Base-by-base conservation (phyloP, 495 filamentous ascomycete genomes). In the Daldinia concentrica region DNA sequence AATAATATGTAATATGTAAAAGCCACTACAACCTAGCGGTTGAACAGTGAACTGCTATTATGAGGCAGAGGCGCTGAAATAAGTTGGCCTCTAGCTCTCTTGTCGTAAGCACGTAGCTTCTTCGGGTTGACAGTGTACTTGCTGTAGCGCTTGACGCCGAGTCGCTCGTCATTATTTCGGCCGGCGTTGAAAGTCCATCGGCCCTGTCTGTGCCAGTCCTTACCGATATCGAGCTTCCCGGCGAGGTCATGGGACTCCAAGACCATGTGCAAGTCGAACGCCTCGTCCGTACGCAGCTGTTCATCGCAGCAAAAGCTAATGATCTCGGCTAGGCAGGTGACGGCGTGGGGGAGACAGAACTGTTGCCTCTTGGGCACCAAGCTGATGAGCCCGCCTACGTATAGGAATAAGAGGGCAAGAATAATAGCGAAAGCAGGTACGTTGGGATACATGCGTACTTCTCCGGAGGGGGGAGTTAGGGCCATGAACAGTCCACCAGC, bases 401-500 rank as follows among this genome's bases (percentile, higher is more conserved):
- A 90, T 22, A 94, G 77, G 19, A 88, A 84, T 63, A 94, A 88
- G 14, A 97, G 68, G 0, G 83, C 81, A 45, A 93, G 86, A 69
- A 95, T 87, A 58, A 88, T 85, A 68, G 88, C 86, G 11, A 91
- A 94, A 24, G 86, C 90, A 0, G 91, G 84, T 70, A 91, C 82
- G 45, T 90, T 86, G 7, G 92, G 87, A 45, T 86, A 87, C 75
- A 96, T 90, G 62, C 88, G 88, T 51, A 93, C 85, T 8, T 82
- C 75, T 37, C 86, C 77, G 7, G 78, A 66, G 11, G 80, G 66
- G 8, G 83, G 79, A 64, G 88, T 93, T 59, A 95, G 86, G 0
- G 93, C 90, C 80, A 94, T 90, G 81, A 97, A 96, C 29, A 91
- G 78, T 8, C 93, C 94, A 19, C 93, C 93, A 0, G 86, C 89